Conservation (phyloP, 495 filamentous ascomycete genomes). For the Chaetomium tenue region DNA sequence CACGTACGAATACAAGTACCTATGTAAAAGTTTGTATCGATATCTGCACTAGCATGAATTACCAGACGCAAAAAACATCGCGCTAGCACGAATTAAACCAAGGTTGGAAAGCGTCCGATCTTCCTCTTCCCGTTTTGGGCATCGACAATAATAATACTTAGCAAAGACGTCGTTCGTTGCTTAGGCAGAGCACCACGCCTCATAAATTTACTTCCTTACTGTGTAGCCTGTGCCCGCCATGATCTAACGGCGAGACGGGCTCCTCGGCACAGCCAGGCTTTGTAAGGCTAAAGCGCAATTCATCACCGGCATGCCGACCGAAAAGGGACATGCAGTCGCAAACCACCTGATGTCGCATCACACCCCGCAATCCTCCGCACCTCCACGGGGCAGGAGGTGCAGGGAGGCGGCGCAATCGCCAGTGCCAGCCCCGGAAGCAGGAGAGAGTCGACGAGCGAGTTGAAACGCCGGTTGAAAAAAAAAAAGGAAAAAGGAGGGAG, state of each 20-base stretch:
- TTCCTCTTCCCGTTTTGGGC: constrained; percentile 7
- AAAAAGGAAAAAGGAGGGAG: too few relatives aligned
- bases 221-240: too few relatives aligned
- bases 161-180: too few relatives aligned
- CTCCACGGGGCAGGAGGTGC: not conserved
- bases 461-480: not conserved
- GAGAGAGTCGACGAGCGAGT: not conserved
- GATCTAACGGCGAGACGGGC: not conserved
- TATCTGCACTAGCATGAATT: too few relatives aligned
- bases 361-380: constrained; percentile 7
- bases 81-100: not conserved
- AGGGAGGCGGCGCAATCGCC: constrained; percentile 7
- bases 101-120: not conserved
- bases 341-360: not conserved
- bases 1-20: too few relatives aligned
- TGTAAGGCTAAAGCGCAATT: not conserved
- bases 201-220: too few relatives aligned
- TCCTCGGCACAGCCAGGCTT: not conserved
- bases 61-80: too few relatives aligned
- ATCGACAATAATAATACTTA: not conserved
- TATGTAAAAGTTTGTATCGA: not conserved
- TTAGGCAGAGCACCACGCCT: too few relatives aligned
- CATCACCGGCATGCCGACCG: not conserved
- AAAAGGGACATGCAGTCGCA: not conserved
- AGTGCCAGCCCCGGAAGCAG: not conserved